These are phyloP conservation scores for Leccinum variicolor DNA, from an alignment of 768 basidiomycete species.

Conservation along the genomic window DNA sequence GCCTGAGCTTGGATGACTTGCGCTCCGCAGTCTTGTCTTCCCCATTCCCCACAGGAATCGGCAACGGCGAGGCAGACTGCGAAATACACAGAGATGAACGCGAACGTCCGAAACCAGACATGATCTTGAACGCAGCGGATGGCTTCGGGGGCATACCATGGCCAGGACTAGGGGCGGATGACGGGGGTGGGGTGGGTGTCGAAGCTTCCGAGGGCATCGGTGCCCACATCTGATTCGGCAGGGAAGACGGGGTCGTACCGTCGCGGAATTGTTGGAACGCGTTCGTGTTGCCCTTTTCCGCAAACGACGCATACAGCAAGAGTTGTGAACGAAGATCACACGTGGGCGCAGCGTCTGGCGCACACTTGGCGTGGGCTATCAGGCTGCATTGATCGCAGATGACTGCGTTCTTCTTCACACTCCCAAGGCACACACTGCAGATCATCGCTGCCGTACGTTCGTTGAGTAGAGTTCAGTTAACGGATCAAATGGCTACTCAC, in stretches of 20 bases:
- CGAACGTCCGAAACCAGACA: conserved; percentile 62
- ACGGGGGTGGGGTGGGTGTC: conserved; percentile 41
- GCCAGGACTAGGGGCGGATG: conserved; percentile 26
- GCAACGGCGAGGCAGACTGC: conserved; percentile 29
- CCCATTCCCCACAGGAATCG: conserved; percentile 20
- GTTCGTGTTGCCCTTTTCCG: conserved; percentile 62
- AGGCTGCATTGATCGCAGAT: conserved; percentile 89
- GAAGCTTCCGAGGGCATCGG: conserved; percentile 58
- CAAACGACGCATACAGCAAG: conserved; percentile 74
- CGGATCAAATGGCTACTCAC: conserved; percentile 46
- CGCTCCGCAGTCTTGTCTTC: conserved; percentile 24
- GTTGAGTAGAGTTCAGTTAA: conserved; percentile 1
- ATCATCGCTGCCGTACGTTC: conserved; percentile 58
- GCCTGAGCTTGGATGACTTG: conserved; percentile 36
- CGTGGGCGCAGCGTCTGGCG: conserved; percentile 66
- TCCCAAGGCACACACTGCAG: conserved; percentile 78
- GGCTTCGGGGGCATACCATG: conserved; percentile 35
- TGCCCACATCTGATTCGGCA: conserved; percentile 21
- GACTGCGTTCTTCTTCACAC: conserved; percentile 83
- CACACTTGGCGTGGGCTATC: conserved; percentile 81
- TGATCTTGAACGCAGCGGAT: conserved; percentile 62
- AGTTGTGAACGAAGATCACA: conserved; percentile 82
- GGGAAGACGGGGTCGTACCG: conserved; percentile 23
- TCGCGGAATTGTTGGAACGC: conserved; percentile 54
- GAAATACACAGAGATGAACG: conserved; percentile 46